Evolutionary conservation across 805 yeast genomes (phyloP).

Genomic region (Candida patagonica): DNA sequence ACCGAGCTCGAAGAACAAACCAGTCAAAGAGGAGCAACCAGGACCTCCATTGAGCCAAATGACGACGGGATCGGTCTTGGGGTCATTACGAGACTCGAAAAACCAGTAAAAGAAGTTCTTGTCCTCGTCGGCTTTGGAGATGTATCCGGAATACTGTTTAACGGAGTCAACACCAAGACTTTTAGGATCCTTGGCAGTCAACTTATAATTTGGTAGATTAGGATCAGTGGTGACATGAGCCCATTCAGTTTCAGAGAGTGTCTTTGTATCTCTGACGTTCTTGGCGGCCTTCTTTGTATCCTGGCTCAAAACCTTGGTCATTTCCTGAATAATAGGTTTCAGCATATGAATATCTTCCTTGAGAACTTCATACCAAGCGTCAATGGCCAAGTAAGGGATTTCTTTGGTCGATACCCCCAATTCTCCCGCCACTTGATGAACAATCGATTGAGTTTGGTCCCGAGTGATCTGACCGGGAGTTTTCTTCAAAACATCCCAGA

Average conservation of each 20-base stretch:
- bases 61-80: conserved; percentile 72
- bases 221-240: conserved; percentile 36
- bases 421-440: conserved; percentile 23
- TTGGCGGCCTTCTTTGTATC: neutral
- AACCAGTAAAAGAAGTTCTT: conserved; percentile 93
- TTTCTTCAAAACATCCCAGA: no score
- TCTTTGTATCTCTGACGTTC: neutral
- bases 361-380: conserved; percentile 25
- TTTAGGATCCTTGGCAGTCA: conserved; percentile 58
- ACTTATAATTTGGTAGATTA: conserved; percentile 35
- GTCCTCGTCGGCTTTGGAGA: conserved; percentile 71
- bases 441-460: conserved; percentile 3
- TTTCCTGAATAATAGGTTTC: conserved; percentile 13
- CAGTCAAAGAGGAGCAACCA: conserved; percentile 91
- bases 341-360: conserved; percentile 23
- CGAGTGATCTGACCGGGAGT: neutral
- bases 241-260: conserved; percentile 14
- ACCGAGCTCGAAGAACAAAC: conserved; percentile 88
- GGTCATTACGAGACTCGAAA: conserved; percentile 79
- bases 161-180: conserved; percentile 73
- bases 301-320: conserved; percentile 5
- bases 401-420: conserved; percentile 18
- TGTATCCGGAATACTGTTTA: conserved; percentile 67
- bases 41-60: conserved; percentile 97
- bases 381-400: conserved; percentile 22